phyloP scores from a whole-genome alignment of 169 alveolate genomes.

The Perkinsus marinus region DNA sequence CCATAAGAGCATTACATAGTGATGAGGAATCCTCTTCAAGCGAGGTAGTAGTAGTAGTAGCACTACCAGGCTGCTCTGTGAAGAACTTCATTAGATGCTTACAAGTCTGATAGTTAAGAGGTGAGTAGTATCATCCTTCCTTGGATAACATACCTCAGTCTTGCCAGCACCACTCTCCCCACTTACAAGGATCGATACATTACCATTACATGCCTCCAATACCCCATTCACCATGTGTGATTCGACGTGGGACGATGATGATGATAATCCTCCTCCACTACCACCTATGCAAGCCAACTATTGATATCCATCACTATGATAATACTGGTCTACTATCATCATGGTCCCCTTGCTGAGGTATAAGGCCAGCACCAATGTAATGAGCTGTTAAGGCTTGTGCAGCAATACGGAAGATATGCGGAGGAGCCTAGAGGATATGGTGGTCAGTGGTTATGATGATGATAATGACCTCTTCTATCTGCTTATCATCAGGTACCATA shows the following conservation, averaged over 20 bases:
- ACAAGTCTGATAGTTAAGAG: slow-evolving; percentile 57
- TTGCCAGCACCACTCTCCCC: slow-evolving; percentile 99
- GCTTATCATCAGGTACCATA: slow-evolving; percentile 38
- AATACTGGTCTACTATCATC: neutral
- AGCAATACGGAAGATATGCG: slow-evolving; percentile 74
- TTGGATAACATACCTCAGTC: slow-evolving; percentile 70
- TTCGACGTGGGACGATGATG: slow-evolving; percentile 1
- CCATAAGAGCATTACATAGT: slow-evolving; percentile 43
- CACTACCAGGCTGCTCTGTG: neutral
- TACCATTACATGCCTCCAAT: neutral
- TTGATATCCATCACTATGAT: too few relatives aligned
- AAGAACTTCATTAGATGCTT: slow-evolving; percentile 38
- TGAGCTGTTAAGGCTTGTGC: slow-evolving; percentile 49
- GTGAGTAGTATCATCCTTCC: slow-evolving; percentile 43
- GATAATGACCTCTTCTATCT: slow-evolving; percentile 13
- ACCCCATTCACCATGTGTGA: slow-evolving; percentile 9
- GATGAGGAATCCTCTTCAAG: slow-evolving; percentile 14
- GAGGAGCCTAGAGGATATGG: slow-evolving; percentile 26
- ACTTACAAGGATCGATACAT: slow-evolving; percentile 84
- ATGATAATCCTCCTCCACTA: slow-evolving; percentile 8
- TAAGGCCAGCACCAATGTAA: neutral
- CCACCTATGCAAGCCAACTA: slow-evolving; percentile 1
- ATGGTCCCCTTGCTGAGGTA: neutral
- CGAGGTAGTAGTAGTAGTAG: neutral
- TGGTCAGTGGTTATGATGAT: neutral